phyloP scores from a whole-genome alignment of 2,329 filamentous ascomycete genomes.

The Venturia oleaginea region DNA sequence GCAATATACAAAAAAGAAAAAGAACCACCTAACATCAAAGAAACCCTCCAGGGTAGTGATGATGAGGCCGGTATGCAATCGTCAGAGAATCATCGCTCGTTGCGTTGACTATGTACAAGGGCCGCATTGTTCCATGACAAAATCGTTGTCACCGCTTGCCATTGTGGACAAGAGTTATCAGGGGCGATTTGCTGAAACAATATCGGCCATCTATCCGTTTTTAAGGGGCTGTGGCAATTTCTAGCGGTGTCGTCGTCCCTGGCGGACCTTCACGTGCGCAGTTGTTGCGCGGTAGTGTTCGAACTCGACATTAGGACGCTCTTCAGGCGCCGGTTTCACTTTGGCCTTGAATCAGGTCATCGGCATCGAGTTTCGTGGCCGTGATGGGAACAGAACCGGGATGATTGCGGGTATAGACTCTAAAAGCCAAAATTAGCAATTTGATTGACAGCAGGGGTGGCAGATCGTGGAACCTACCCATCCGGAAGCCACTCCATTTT shows the following conservation, averaged over 20 bases:
- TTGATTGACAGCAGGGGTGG: not conserved
- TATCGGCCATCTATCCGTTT: not conserved
- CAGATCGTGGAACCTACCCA: slow-evolving; percentile 1
- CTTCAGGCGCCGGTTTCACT: not conserved
- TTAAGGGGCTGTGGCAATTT: not conserved
- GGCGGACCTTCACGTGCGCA: not conserved
- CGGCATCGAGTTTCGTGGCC: not conserved
- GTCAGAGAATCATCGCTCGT: not conserved
- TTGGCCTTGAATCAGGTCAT: not conserved
- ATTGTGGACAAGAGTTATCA: not conserved
- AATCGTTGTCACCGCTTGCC: not conserved
- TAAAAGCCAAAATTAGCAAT: not conserved
- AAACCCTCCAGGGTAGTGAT: not conserved
- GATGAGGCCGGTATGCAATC: not conserved
- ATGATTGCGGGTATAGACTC: not conserved
- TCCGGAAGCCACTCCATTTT: slow-evolving; percentile 13
- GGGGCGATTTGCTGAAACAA: not conserved
- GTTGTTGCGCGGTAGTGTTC: not conserved
- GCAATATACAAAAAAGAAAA: not conserved
- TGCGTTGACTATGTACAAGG: too few species aligned
- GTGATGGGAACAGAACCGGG: not conserved
- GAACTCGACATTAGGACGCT: not conserved
- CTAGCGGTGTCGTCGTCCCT: not conserved
- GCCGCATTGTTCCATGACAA: too few species aligned
- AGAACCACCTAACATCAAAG: not conserved